Conservation (phyloP, 129 eudicot species). For the Heracleum sosnowskyi region DNA sequence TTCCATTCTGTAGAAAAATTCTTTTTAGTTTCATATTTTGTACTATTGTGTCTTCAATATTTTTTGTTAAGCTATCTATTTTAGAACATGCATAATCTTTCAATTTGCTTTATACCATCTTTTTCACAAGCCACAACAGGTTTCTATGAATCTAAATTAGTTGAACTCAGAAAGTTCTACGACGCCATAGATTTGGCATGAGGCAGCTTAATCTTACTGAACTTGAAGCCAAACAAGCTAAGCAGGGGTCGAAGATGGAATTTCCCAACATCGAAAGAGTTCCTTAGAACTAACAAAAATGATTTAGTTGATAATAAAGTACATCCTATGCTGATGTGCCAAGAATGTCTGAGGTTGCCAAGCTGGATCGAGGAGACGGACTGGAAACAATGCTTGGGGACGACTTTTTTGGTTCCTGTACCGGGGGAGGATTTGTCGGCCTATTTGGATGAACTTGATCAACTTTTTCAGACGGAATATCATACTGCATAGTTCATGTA, state of each 20-base stretch:
- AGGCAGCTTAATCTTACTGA: neutral
- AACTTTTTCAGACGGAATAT: conserved; percentile 55
- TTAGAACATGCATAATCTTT: neutral
- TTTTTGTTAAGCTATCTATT: no score
- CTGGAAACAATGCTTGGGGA: conserved; percentile 24
- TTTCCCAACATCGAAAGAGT: neutral
- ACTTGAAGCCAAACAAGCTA: neutral
- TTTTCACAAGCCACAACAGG: neutral
- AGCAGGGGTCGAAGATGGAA: neutral
- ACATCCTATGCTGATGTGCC: conserved; percentile 48
- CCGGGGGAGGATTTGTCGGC: conserved; percentile 39
- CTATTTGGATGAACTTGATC: conserved; percentile 62
- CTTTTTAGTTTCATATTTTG: no score
- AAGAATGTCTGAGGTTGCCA: conserved; percentile 36
- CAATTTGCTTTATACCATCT: neutral
- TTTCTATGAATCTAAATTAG: neutral
- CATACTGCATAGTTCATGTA: conserved; percentile 55
- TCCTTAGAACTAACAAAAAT: neutral
- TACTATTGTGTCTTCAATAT: no score
- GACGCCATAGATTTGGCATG: neutral
- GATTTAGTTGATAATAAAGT: neutral
- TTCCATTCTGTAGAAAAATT: no score
- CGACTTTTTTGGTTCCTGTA: conserved; percentile 21
- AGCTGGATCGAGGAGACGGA: conserved; percentile 22
- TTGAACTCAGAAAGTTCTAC: neutral